Evolutionary conservation across 345 rosid species (phyloP), one percentile per base, ranked within the genome.

Genomic region (Carallia brachiata): DNA sequence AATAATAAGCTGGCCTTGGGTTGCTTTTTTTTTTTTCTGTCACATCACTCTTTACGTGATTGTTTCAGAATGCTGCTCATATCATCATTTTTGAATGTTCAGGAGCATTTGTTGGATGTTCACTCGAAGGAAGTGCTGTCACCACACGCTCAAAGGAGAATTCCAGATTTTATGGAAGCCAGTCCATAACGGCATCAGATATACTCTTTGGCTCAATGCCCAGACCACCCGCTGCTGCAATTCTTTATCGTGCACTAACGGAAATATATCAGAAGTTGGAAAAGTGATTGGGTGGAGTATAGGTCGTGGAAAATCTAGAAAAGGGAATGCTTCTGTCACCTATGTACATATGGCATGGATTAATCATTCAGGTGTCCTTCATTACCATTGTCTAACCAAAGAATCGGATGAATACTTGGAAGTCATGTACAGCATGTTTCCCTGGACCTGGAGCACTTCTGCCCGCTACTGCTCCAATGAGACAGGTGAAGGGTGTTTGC

Each of bases 71-170:
- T 50, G 36, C 28, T 36, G 39, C 30, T 57, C 5, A 32, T 32
- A 1, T 40, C 32, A 19, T 17, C 53, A 37, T 65, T 7, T 6
- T 70, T 68, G 54, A 65, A 64, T 59, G 50, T 66, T 67, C 80
- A 95, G 99, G 98, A 77, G 97, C 99, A 34, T 92, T 95, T 68
- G 86, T 92, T 15, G 98, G 96, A 64, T 91, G 96, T 70, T 88
- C 96, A 3, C 87, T 91, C 50, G 90, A 91, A 83, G 91, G 97
- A 30, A 89, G 91, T 68, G 57, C 89, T 18, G 86, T 91, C 71
- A 85, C 85, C 47, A 86, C 97, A 16, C 87, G 93, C 47, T 75
- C 75, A 40, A 74, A 73, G 76, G 93, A 85, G 77, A 91, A 89
- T 77, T 86, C 86, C 63, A 80, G 87, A 71, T 95, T 92, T 69